Evolutionary conservation across 148 eudicot genomes (phyloP).

Genomic region (Rhododendron mucronatum): DNA sequence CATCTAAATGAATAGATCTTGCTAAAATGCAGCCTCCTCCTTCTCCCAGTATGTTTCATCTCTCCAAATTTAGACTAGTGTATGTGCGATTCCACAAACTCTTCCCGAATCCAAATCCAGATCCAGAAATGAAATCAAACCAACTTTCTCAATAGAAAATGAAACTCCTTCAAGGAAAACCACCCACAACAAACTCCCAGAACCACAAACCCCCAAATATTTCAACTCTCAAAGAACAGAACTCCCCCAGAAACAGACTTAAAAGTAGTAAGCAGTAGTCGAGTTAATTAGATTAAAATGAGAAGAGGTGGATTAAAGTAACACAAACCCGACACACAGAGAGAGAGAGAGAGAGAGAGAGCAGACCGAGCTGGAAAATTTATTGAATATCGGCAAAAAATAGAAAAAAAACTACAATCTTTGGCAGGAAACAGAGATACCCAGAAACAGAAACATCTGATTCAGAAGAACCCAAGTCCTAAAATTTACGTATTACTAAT

Average conservation of each 20-base stretch:
- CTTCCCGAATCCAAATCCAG: slow-evolving; percentile 6
- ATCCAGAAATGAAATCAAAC: slow-evolving; percentile 9
- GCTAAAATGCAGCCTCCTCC: slow-evolving; percentile 58
- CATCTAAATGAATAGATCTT: slow-evolving; percentile 81
- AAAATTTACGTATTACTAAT: neutral
- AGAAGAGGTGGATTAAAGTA: neutral
- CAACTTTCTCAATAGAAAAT: slow-evolving; percentile 15
- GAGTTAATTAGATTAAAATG: neutral
- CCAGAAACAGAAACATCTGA: neutral
- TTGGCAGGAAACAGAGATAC: neutral
- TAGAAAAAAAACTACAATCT: neutral
- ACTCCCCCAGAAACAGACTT: slow-evolving; percentile 8
- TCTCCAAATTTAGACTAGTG: neutral
- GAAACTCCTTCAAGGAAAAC: slow-evolving; percentile 11
- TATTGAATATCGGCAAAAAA: neutral
- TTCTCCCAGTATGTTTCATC: slow-evolving; percentile 30
- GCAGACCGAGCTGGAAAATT: neutral
- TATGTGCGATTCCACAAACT: neutral
- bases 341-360: neutral
- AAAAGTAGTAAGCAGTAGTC: neutral
- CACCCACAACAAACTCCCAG: slow-evolving; percentile 27
- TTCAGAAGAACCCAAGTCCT: slow-evolving; percentile 1
- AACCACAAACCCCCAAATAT: slow-evolving; percentile 15
- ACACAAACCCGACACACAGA: neutral
- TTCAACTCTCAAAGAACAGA: slow-evolving; percentile 10